Percentiles rank a stretch among this genome's conserved stretches.
phyloP scores from a whole-genome alignment of 129 eudicot genomes.

The Tanacetum coccineum region DNA sequence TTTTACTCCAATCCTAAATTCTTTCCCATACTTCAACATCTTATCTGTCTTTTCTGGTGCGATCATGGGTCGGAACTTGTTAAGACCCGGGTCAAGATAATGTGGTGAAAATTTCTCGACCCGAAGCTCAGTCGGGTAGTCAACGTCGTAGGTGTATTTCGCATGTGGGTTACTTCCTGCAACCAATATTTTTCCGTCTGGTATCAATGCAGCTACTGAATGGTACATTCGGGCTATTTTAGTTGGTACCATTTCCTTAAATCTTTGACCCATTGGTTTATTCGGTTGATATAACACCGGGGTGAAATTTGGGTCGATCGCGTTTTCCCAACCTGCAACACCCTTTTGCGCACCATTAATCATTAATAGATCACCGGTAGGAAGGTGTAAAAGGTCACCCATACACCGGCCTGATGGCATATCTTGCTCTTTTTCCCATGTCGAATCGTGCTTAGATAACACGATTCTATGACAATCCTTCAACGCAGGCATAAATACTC shows the following conservation, averaged over 20 bases:
- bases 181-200: slow-evolving; percentile 53
- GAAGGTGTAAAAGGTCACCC: slow-evolving; percentile 72
- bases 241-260: slow-evolving; percentile 41
- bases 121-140: slow-evolving; percentile 60
- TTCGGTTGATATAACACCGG: slow-evolving; percentile 54
- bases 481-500: slow-evolving; percentile 47
- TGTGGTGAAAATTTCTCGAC: slow-evolving; percentile 83
- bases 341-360: slow-evolving; percentile 74
- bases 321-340: slow-evolving; percentile 70
- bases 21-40: slow-evolving; percentile 39
- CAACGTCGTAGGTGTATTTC: slow-evolving; percentile 21
- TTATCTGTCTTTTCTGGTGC: slow-evolving; percentile 22
- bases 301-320: slow-evolving; percentile 46
- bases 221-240: slow-evolving; percentile 82
- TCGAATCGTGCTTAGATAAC: slow-evolving; percentile 11
- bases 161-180: slow-evolving; percentile 77
- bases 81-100: slow-evolving; percentile 49
- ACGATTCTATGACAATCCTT: slow-evolving; percentile 58
- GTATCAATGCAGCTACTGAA: slow-evolving; percentile 52
- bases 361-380: slow-evolving; percentile 61
- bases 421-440: slow-evolving; percentile 66
- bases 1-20: slow-evolving; percentile 18
- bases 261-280: slow-evolving; percentile 47
- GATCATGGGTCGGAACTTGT: slow-evolving; percentile 29
- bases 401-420: slow-evolving; percentile 72